Base-by-base conservation (phyloP, 202 grass and related monocot genomes). In the Tripidium arundinaceum region DNA sequence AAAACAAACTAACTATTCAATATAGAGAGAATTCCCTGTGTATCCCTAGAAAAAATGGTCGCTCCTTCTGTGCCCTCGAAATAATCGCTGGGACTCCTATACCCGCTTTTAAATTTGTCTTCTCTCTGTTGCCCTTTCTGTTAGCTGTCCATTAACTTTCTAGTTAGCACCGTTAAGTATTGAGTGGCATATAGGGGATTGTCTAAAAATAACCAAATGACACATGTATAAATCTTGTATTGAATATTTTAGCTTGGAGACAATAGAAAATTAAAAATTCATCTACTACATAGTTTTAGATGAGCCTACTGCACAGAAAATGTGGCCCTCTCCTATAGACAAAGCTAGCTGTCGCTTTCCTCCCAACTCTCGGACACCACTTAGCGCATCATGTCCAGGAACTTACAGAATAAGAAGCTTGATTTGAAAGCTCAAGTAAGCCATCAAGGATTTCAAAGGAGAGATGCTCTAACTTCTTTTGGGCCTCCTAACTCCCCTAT, bases 241-340 rank as follows among this genome's bases (percentile, higher is more conserved):
- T 31, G 29, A 31, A 3, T 31, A 31, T n/a, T 31, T 31, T 31
- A 31, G 29, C 29, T 31, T 31, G 2, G 29, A 31, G 29, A 31
- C 29, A 31, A 31, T 31, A 31, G 29, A 31, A 31, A 31, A 31
- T 31, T 2, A 3, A 31, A 31, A 31, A 31, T 31, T 31, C 29
- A n/a, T n/a, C n/a, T n/a, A n/a, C n/a, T n/a, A n/a, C 49, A 90
- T 90, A 92, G 90, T 94, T 84, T 93, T 93, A 71, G 92, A 99
- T 88, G 90, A 96, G 67, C 90, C 86, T 83, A 63, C 86, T 73
- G 66, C 77, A 85, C 81, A 89, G 66, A 99, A 93, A 76, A 81
- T 87, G 74, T 89, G 88, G 87, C 47, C 83, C 50, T 86, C 84
- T 10, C 77, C 77, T 63, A 87, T 88, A 79, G 88, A 96, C 61